These are phyloP conservation scores for Spirogloea muscicola DNA, from an alignment of 139 green algal species.

Conservation along the genomic window DNA sequence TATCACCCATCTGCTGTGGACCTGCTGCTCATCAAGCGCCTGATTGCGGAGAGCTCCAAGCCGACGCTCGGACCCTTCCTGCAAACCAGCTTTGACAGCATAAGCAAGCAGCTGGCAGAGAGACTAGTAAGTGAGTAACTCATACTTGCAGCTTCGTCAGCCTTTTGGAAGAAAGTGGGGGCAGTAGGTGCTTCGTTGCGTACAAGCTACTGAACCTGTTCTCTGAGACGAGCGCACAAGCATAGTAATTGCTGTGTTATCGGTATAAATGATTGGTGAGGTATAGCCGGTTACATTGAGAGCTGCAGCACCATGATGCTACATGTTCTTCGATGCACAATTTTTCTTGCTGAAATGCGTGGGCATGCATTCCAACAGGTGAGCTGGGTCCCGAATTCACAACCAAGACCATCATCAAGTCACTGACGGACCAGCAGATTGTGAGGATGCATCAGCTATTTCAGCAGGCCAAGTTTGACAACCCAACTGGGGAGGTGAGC, in stretches of 20 bases:
- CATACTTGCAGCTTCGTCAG: too few relatives aligned
- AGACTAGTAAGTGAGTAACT: conserved; percentile 73
- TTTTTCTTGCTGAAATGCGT: too few relatives aligned
- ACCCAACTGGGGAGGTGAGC: conserved; percentile 64
- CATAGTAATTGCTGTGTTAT: too few relatives aligned
- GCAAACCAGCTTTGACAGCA: conserved; percentile 73
- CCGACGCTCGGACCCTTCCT: conserved; percentile 76
- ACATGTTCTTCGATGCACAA: too few relatives aligned
- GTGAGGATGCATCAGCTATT: conserved; percentile 81
- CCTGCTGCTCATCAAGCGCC: conserved; percentile 86
- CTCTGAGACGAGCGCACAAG: too few relatives aligned
- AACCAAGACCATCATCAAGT: conserved; percentile 50
- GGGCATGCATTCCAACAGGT: too few relatives aligned
- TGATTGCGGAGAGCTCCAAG: conserved; percentile 57
- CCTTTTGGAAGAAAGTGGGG: too few relatives aligned
- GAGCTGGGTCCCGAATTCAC: conserved; percentile 36
- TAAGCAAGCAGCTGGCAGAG: conserved; percentile 64
- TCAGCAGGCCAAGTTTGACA: conserved; percentile 61
- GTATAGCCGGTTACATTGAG: too few relatives aligned
- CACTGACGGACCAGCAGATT: conserved; percentile 60
- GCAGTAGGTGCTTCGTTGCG: too few relatives aligned
- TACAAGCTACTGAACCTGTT: too few relatives aligned
- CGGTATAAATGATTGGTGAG: too few relatives aligned
- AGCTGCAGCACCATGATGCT: too few relatives aligned
- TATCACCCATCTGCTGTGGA: conserved; percentile 70